A percentile compares a stretch with the other conserved stretches of the same genome.
Evolutionary conservation across 2,329 filamentous ascomycete species (phyloP).

Genomic region (Pezicula radicicola): DNA sequence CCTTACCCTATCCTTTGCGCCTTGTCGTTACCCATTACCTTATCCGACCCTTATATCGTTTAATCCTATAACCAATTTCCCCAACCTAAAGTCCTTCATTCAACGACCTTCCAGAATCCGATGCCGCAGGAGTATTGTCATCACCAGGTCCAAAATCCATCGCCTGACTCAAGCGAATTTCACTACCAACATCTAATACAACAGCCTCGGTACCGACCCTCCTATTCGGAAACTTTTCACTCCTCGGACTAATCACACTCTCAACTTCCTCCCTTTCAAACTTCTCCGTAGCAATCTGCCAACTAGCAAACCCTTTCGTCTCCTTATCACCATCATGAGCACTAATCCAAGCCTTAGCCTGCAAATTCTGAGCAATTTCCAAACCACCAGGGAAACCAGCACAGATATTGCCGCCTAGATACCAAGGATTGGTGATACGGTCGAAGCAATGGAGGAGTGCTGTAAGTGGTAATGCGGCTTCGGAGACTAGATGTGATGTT

Average conservation of each 20-base stretch:
- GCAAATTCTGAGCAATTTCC: constrained; percentile 50
- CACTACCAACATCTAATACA: constrained; percentile 39
- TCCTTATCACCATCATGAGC: constrained; percentile 60
- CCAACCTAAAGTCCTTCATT: not conserved
- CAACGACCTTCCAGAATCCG: not conserved
- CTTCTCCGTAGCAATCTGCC: constrained; percentile 43
- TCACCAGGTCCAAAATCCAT: constrained; percentile 7
- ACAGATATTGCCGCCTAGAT: constrained; percentile 56
- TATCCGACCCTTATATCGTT: no score
- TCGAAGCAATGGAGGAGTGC: constrained; percentile 65
- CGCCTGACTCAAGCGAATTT: constrained; percentile 33
- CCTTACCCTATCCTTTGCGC: no score
- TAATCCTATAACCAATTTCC: no score
- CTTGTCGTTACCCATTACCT: no score
- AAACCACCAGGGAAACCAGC: constrained; percentile 54
- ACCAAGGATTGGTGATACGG: constrained; percentile 56
- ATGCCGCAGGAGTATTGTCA: not conserved
- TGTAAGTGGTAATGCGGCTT: constrained; percentile 58
- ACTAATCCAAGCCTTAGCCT: constrained; percentile 56
- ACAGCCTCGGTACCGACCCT: constrained; percentile 36
- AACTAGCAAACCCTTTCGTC: constrained; percentile 48
- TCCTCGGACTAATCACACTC: constrained; percentile 25
- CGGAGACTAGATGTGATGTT: constrained; percentile 50
- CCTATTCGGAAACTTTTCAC: constrained; percentile 16
- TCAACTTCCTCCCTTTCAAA: constrained; percentile 44